These are phyloP conservation scores for Mycotypha africana DNA, from an alignment of 371 early-diverging fungal genomes.

Conservation along the genomic window DNA sequence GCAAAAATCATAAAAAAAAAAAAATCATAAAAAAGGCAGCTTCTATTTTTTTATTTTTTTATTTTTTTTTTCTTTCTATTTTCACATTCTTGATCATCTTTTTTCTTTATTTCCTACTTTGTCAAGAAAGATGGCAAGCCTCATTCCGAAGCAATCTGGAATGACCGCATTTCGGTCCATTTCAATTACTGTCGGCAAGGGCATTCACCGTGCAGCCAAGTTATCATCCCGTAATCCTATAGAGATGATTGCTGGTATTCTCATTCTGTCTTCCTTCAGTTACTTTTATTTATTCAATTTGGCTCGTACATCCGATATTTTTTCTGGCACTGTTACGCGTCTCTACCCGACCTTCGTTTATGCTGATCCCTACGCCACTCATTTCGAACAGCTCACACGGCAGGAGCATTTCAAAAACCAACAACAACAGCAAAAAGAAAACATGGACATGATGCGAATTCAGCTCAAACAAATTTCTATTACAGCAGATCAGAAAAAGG, in stretches of 20 bases:
- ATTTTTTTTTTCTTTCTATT: neutral
- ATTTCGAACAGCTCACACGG: slow-evolving; percentile 25
- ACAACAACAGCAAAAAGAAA: neutral
- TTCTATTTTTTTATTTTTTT: neutral
- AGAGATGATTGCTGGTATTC: slow-evolving; percentile 73
- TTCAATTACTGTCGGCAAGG: slow-evolving; percentile 21
- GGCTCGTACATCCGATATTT: slow-evolving; percentile 65
- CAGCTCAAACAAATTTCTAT: slow-evolving; percentile 47
- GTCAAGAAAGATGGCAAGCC: slow-evolving; percentile 6
- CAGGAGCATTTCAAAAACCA: slow-evolving; percentile 25
- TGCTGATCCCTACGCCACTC: slow-evolving; percentile 27
- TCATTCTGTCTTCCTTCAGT: slow-evolving; percentile 68
- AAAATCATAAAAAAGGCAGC: neutral
- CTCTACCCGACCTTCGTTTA: slow-evolving; percentile 51
- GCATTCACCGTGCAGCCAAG: slow-evolving; percentile 24
- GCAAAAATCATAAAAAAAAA: no score
- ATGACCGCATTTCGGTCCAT: slow-evolving; percentile 24
- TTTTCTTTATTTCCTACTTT: no score
- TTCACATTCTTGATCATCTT: slow-evolving; percentile 2
- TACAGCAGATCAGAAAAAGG: no score
- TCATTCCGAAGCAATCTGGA: slow-evolving; percentile 16
- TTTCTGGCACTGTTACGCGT: slow-evolving; percentile 46
- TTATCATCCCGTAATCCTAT: slow-evolving; percentile 62
- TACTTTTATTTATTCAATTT: slow-evolving; percentile 77
- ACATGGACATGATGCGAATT: slow-evolving; percentile 40